Evolutionary conservation across 2,329 filamentous ascomycete genomes (phyloP).

Genomic region (Epichloe sibirici): DNA sequence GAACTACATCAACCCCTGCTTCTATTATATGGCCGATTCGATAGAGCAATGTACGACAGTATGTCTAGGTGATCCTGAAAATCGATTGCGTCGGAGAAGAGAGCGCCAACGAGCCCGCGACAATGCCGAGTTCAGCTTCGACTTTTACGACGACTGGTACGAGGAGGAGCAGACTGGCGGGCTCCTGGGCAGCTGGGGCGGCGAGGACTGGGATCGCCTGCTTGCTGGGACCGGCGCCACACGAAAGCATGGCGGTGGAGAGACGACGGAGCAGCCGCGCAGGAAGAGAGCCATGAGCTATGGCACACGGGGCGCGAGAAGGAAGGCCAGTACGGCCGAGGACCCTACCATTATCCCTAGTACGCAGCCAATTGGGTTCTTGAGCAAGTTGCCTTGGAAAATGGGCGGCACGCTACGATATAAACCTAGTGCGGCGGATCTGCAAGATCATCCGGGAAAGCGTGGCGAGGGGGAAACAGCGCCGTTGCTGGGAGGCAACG

Average conservation of each 20-base stretch:
- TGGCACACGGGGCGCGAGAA: constrained; percentile 49
- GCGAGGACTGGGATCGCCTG: constrained; percentile 74
- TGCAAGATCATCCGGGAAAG: constrained; percentile 70
- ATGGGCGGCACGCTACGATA: constrained; percentile 75
- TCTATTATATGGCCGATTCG: constrained; percentile 52
- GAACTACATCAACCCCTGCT: constrained; percentile 71
- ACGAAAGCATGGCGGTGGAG: constrained; percentile 20
- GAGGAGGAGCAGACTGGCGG: constrained; percentile 40
- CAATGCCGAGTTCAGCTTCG: constrained; percentile 74
- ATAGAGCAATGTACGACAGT: constrained; percentile 61
- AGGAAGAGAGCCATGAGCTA: constrained; percentile 83
- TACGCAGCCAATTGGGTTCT: constrained; percentile 73
- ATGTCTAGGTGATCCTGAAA: constrained; percentile 60
- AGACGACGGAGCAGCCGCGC: constrained; percentile 48
- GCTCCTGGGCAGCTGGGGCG: constrained; percentile 61
- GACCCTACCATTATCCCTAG: constrained; percentile 87
- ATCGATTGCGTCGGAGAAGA: constrained; percentile 55
- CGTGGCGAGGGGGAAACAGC: constrained; percentile 46
- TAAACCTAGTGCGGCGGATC: constrained; percentile 77
- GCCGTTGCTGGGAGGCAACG: constrained; percentile 44
- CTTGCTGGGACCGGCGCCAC: constrained; percentile 54
- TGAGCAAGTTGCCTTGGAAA: constrained; percentile 74
- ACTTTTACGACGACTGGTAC: constrained; percentile 98
- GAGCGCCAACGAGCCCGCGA: constrained; percentile 49
- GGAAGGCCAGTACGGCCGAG: constrained; percentile 39